Evolutionary conservation across 2,329 filamentous ascomycete genomes (phyloP), one percentile per base, ranked within the genome.

Genomic region (Aspergillus jensenii): DNA sequence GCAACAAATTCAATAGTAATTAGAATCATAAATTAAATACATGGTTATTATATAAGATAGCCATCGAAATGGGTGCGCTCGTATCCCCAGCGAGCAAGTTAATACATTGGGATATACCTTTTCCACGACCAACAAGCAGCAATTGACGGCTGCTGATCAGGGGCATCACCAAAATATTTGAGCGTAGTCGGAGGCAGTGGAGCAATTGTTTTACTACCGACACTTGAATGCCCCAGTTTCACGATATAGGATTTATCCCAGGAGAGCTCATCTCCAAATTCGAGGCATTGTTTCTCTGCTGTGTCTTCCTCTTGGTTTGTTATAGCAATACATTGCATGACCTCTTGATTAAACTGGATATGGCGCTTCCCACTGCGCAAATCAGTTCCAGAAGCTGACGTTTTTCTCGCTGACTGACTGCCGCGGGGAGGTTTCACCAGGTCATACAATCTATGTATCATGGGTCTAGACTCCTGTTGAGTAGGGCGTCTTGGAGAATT

Each of bases 321-420:
- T 33, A 99, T 86, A 7, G 95, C 95, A 63, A 97, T 97, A 72
- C 93, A 97, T 72, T 98, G 93, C 72, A 93, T 88, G 2, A 99
- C 95, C 76, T 93, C 90, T 70, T 97, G 90, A 71, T 97, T 95
- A 74, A 99, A 99, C 69, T 96, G 91, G 64, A 99, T 98, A 71
- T 96, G 93, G 60, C 88, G 92, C 68, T 87, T 84, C 75, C 78
- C 85, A 76, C 58, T 80, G 4, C 85, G 84, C 2, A 84, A 91
- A 75, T 70, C 87, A 81, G 74, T 80, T 67, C 89, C 90, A 0
- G 92, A 96, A 0, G 90, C 89, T 6, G 85, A 82, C 9, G 82
- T 81, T 1, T 88, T 91, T 37, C 86, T 85, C 6, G 86, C 82
- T 51, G 88, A 82, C 62, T 85, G 89, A 41, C 68, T 63, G 9